These are phyloP conservation scores for Leishmania major DNA, from an alignment of 208 protist species.

Conservation along the genomic window DNA sequence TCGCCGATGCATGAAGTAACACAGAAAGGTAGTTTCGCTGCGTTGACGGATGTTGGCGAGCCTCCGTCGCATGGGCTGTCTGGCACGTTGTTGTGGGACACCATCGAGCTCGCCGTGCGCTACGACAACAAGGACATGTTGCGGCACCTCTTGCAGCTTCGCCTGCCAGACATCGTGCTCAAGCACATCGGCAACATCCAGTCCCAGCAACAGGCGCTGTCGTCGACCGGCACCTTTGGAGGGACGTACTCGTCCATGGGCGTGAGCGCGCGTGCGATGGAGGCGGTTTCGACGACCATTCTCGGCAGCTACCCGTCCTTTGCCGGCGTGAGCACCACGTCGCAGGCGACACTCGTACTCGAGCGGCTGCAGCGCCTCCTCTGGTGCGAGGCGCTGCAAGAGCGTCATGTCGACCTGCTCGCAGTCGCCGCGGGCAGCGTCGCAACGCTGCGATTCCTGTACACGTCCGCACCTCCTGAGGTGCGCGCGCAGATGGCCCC, in stretches of 20 bases:
- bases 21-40: too few relatives aligned
- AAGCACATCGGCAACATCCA: conserved; percentile 22
- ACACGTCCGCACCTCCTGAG: conserved; percentile 9
- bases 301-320: conserved; percentile 47
- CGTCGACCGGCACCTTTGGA: conserved; percentile 1
- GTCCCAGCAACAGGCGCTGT: conserved; percentile 15
- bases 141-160: conserved; percentile 45
- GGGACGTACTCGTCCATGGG: not conserved
- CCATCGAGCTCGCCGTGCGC: conserved; percentile 72
- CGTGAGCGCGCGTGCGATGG: conserved; percentile 19
- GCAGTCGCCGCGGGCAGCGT: conserved; percentile 72
- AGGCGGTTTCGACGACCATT: conserved; percentile 10
- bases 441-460: conserved; percentile 42
- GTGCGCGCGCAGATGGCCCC: conserved; percentile 37
- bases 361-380: conserved; percentile 44
- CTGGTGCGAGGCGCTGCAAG: conserved; percentile 59
- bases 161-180: conserved; percentile 32
- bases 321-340: conserved; percentile 16
- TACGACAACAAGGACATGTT: conserved; percentile 72
- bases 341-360: conserved; percentile 33
- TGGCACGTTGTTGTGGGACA: conserved; percentile 59
- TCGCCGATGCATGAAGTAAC: not conserved
- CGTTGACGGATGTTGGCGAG: not conserved
- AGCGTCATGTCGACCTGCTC: conserved; percentile 58
- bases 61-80: conserved; percentile 15